Base-by-base conservation (phyloP, 257 asterid species). In the Orobanche coerulescens region DNA sequence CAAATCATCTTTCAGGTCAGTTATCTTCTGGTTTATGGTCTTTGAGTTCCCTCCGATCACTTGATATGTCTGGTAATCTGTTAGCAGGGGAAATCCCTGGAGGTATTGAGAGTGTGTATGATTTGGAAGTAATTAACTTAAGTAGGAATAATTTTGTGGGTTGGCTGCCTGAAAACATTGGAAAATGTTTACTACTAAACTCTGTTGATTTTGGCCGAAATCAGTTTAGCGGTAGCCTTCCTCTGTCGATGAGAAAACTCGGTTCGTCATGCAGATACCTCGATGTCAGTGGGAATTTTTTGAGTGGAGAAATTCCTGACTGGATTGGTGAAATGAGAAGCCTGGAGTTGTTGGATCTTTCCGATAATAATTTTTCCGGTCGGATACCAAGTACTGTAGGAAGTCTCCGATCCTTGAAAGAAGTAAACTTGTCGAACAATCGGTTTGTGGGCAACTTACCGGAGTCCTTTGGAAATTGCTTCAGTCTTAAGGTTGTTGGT, bases 241-340 rank as follows among this genome's bases (percentile, higher is more conserved):
- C 97, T 26, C 39, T 52, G 6, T 82, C 94, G 20, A 69, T 90
- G 83, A 75, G 73, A 30, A 84, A 80, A 46, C 81, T 84, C 16
- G 69, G 66, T 1, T 20, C 14, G 9, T 50, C 68, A 11, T 82
- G 90, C 51, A 79, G 72, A 26, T 68, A 53, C 64, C 73, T 90
- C 59, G 79, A 75, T 73, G 54, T 84, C 55, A 71, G 81, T 48
- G 67, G 56, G 59, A 90, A 90, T 78, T 63, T 18, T 4, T 75
- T 90, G 37, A 55, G 76, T 0, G 93, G 92, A 16, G 84, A 75
- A 11, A 62, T 87, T 37, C 95, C 92, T 18, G 88, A 79, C 46
- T 90, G 97, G 97, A 72, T 90, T 54, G 88, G 84, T 19, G 88
- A 82, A 40, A 78, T 86, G 94, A 78, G 69, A 60, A 82, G 86